Conservation (phyloP, 805 yeast genomes). For the Suhomyces tanzawaensis region DNA sequence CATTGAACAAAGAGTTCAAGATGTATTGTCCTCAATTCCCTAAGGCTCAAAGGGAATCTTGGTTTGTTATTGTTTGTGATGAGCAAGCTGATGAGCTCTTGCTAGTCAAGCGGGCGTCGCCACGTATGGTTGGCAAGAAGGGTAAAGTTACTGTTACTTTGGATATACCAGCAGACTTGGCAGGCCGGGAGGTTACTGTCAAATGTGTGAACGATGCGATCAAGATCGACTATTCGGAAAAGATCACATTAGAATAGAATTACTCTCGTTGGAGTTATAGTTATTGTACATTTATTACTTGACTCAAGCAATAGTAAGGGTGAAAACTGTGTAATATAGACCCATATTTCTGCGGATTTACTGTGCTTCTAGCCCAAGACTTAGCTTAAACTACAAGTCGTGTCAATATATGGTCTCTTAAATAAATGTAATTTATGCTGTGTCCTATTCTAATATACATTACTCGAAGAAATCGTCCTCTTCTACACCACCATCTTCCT, state of each 20-base stretch:
- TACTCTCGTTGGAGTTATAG: too few relatives aligned
- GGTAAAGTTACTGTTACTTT: constrained; percentile 45
- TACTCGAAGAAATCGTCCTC: constrained; percentile 29
- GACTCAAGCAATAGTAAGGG: too few relatives aligned
- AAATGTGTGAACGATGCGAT: constrained; percentile 65
- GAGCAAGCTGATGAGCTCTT: constrained; percentile 51
- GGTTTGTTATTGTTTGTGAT: constrained; percentile 74
- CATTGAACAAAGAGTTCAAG: constrained; percentile 57
- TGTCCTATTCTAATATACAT: constrained; percentile 5
- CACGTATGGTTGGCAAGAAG: constrained; percentile 38
- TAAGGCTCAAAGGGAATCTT: constrained; percentile 86
- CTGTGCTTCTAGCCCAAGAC: too few relatives aligned
- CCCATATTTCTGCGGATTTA: too few relatives aligned
- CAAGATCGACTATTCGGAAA: constrained; percentile 45
- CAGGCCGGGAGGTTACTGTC: constrained; percentile 46
- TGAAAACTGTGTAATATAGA: too few relatives aligned
- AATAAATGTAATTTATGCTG: too few relatives aligned
- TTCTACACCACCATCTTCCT: constrained; percentile 24
- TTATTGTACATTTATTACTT: too few relatives aligned
- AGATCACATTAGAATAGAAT: neutral
- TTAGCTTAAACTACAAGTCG: too few relatives aligned
- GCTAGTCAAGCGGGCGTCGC: constrained; percentile 74
- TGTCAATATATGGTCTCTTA: too few relatives aligned
- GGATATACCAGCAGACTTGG: constrained; percentile 47
- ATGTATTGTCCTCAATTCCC: constrained; percentile 81